A percentile compares a stretch with the other conserved stretches of the same genome.
phyloP scores from a whole-genome alignment of 106 monocot species.

The Dioscorea alata region DNA sequence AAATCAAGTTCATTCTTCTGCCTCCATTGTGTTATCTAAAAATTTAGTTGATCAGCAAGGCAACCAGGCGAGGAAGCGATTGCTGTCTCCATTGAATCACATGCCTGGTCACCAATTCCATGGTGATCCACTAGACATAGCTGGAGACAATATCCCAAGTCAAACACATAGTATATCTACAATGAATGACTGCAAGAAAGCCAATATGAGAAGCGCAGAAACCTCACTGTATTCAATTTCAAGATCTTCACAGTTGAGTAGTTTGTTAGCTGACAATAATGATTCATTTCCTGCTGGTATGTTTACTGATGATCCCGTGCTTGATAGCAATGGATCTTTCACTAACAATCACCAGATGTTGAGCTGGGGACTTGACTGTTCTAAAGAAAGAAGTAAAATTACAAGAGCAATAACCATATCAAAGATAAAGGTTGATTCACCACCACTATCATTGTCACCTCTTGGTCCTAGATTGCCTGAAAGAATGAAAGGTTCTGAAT shows the following conservation, averaged over 20 bases:
- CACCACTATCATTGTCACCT: constrained; percentile 79
- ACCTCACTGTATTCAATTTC: constrained; percentile 7
- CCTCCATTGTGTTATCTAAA: constrained; percentile 7
- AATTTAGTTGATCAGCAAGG: constrained; percentile 22
- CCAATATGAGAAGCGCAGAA: constrained; percentile 32
- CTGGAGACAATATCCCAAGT: constrained; percentile 10
- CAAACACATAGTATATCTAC: constrained; percentile 9
- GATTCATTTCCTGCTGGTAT: constrained; percentile 14
- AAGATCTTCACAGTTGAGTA: constrained; percentile 15
- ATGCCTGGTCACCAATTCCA: constrained; percentile 44
- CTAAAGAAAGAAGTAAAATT: constrained; percentile 3
- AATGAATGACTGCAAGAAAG: constrained; percentile 55
- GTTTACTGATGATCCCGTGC: constrained; percentile 70
- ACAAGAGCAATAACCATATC: constrained; percentile 17
- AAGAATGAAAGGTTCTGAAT: constrained; percentile 39
- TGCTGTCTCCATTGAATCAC: constrained; percentile 64
- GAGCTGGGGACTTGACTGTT: constrained; percentile 1
- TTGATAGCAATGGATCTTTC: constrained; percentile 41
- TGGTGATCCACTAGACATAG: constrained; percentile 50
- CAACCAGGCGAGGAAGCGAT: constrained; percentile 50
- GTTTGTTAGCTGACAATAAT: constrained; percentile 3
- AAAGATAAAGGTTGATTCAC: constrained; percentile 43
- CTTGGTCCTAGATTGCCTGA: constrained; percentile 77
- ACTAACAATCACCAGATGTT: constrained; percentile 15
- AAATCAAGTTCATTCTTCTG: constrained; percentile 15